Evolutionary conservation across 2,329 filamentous ascomycete species (phyloP), one percentile per base, ranked within the genome.

Genomic region (Diaporthe citri): DNA sequence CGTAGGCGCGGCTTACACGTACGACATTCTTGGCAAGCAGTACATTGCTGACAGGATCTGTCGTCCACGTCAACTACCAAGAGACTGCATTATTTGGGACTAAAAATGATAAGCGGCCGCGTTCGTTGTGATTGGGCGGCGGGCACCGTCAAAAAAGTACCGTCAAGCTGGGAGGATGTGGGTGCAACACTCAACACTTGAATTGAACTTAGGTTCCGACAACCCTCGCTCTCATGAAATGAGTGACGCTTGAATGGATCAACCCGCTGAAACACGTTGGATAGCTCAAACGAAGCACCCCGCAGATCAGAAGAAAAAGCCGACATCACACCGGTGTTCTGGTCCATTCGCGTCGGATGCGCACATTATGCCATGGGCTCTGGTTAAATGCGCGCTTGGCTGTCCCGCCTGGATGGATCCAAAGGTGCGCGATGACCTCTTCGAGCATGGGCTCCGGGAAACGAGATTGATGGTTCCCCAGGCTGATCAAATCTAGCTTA

Each of bases 351-450:
- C 31, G 64, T 34, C 2, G 46, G 43, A 39, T 9, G 46, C 31
- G 64, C 41, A 22, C 28, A 20, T 67, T 67, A 39, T 67, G 64
- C 39, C 46, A 52, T 67, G 31, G 22, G 52, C 31, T 52, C 52
- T 52, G 15, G n/a, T 5, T 52, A 52, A 20, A 52, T 52, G 7
- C 28, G n/a, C 7, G 28, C 64, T 52, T 51, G 22, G 31, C 31
- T 28, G 46, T 67, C 46, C 64, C 64, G 64, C 46, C 46, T 12
- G 46, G 39, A 67, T 67, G 64, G 64, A 28, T 39, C 64, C 31
- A 39, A 52, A 39, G 22, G 31, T 39, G 46, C 3, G 39, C 46
- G 8, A 41, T 67, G 64, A 25, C 46, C 34, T 39, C 46, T 67
- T 67, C 46, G 12, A 67, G 46, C 34, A 34, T 67, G 46, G 22